phyloP scores from a whole-genome alignment of 2,329 filamentous ascomycete species.

The Xylaria sp. region DNA sequence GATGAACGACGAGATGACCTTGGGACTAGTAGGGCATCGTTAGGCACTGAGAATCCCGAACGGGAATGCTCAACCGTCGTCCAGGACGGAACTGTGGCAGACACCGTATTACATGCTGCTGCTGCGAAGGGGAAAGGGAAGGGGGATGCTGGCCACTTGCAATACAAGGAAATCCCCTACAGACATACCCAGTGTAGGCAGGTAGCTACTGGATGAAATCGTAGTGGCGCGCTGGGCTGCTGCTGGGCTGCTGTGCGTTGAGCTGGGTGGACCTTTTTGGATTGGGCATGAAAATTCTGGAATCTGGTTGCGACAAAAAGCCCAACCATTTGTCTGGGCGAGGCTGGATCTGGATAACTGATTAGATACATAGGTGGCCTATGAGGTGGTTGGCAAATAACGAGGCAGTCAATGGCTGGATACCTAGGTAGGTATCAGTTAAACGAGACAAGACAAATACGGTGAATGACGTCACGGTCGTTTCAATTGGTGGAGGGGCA shows the following conservation, averaged over 20 bases:
- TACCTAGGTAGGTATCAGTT: not conserved
- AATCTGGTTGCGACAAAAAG: constrained; percentile 36
- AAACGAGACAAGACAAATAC: not conserved
- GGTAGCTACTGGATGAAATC: constrained; percentile 31
- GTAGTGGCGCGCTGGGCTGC: constrained; percentile 45
- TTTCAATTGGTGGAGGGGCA: not conserved
- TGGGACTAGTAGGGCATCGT: constrained; percentile 38
- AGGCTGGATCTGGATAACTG: constrained; percentile 29
- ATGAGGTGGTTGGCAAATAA: not conserved
- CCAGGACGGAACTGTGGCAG: constrained; percentile 19
- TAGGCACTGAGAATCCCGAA: constrained; percentile 38
- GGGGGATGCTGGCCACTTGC: constrained; percentile 9
- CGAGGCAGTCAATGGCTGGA: constrained; percentile 4
- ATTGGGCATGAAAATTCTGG: constrained; percentile 47
- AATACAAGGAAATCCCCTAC: constrained; percentile 40
- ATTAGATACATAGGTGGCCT: constrained; percentile 6
- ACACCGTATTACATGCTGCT: constrained; percentile 23
- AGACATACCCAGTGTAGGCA: not conserved
- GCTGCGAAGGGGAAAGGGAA: not conserved
- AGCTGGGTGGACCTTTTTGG: constrained; percentile 42
- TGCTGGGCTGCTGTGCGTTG: constrained; percentile 6
- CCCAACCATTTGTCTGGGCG: constrained; percentile 40
- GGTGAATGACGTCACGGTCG: constrained; percentile 3
- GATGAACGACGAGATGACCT: constrained; percentile 27
- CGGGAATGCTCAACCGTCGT: constrained; percentile 28